Evolutionary conservation across 768 basidiomycete genomes (phyloP).

Genomic region (Cytidiella melzeri): DNA sequence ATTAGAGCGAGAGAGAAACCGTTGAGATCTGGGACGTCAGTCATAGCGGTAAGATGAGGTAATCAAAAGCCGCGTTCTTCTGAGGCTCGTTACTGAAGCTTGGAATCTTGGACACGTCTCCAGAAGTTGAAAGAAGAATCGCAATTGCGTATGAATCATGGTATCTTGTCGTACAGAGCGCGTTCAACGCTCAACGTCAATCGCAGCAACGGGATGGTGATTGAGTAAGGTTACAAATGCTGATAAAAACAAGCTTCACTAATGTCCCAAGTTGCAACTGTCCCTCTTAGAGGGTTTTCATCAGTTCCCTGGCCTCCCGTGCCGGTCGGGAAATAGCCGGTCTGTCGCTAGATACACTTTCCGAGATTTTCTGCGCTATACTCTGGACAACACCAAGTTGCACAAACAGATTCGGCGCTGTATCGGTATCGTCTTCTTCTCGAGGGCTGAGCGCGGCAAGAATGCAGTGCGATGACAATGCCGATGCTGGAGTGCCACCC

Average conservation of each 20-base stretch:
- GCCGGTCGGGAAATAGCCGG: slow-evolving; percentile 74
- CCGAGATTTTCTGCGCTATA: slow-evolving; percentile 69
- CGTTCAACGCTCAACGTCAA: not conserved
- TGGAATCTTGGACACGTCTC: too few species aligned
- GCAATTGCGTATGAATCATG: too few species aligned
- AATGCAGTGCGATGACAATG: slow-evolving; percentile 54
- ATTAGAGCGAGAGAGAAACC: too few species aligned
- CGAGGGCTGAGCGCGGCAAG: slow-evolving; percentile 44
- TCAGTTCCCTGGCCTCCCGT: slow-evolving; percentile 71
- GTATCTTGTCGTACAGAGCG: too few species aligned
- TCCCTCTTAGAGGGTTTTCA: slow-evolving; percentile 25
- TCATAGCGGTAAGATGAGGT: too few species aligned
- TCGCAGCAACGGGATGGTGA: not conserved
- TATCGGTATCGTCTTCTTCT: slow-evolving; percentile 34
- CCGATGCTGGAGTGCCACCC: slow-evolving; percentile 61
- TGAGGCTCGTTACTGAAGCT: too few species aligned
- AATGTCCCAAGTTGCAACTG: not conserved
- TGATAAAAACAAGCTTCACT: not conserved
- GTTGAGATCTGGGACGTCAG: too few species aligned
- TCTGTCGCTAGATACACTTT: slow-evolving; percentile 62
- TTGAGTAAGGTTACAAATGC: slow-evolving; percentile 1
- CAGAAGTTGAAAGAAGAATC: too few species aligned
- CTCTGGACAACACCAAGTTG: slow-evolving; percentile 51
- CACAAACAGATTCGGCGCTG: slow-evolving; percentile 54
- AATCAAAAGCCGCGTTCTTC: too few species aligned